Base-by-base conservation (phyloP, 345 rosid genomes). In the Garcia nutans region DNA sequence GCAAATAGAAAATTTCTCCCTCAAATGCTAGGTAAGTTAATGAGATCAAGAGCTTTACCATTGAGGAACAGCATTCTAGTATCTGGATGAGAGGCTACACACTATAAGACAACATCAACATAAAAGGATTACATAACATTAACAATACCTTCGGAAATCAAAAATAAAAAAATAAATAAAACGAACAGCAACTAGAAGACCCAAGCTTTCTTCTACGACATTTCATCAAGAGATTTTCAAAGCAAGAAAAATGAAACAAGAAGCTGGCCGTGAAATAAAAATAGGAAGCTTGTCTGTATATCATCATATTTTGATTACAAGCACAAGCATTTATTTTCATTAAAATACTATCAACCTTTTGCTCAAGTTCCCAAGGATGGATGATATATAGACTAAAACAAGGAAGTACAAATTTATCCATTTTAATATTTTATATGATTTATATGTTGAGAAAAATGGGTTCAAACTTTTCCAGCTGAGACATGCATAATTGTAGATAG, bases 21-120 rank as follows among this genome's bases (percentile, higher is more conserved):
- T 52, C 23, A 49, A 37, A 54, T 50, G 28, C 3, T 64, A 45
- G 47, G 54, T 75, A 65, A 23, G 60, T 50, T 59, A 75, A 65
- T 47, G 52, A 79, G 42, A 77, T 68, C 8, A 77, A 70, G 65
- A 85, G 78, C 52, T 77, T 73, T 89, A 93, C 98, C 97, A 78
- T 92, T 91, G 56, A 96, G 90, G 83, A 96, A 96, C 72, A 87
- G 74, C 98, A 89, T 92, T 80, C 97, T 89, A 22, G 99, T 96
- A 78, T 96, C 98, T 2, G 97, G 89, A 78, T 96, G 99, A 79
- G 99, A 93, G 76, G 99, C 99, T 13, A 96, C 99, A 70, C 99
- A 96, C 99, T 96, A 91, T n/a, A 87, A 79, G 74, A 79, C 2
- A 75, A 79, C 44, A 63, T 28, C 1, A n/a, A n/a, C n/a, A 2